These are phyloP conservation scores for Colletotrichum sp. DNA, from an alignment of 2,329 filamentous ascomycete genomes.

Conservation along the genomic window DNA sequence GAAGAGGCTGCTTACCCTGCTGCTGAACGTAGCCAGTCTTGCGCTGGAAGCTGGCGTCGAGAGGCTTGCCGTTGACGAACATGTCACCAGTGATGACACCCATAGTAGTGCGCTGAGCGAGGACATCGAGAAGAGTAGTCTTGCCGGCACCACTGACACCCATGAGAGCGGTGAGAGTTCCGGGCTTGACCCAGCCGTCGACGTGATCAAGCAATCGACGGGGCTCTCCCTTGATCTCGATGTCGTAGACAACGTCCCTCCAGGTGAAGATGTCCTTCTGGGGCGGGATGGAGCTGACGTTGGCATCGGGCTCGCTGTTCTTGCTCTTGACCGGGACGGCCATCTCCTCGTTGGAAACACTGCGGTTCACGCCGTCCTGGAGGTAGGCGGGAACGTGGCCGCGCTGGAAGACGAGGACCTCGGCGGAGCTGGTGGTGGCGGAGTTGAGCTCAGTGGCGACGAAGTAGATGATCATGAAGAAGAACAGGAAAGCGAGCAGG, in stretches of 20 bases:
- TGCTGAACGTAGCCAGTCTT: constrained; percentile 73
- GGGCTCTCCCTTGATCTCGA: constrained; percentile 74
- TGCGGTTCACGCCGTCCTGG: constrained; percentile 30
- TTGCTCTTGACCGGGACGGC: constrained; percentile 56
- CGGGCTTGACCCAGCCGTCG: constrained; percentile 88
- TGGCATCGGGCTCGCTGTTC: constrained; percentile 46
- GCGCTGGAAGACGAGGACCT: constrained; percentile 71
- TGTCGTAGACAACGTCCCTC: constrained; percentile 74
- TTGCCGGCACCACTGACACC: constrained; percentile 58
- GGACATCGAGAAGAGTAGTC: constrained; percentile 46
- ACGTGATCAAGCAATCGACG: constrained; percentile 80
- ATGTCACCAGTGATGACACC: constrained; percentile 71
- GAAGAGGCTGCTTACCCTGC: constrained; percentile 46
- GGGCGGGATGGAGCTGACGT: constrained; percentile 38
- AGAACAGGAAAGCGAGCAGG: constrained; percentile 65
- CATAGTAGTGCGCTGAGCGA: constrained; percentile 57
- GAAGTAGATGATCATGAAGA: constrained; percentile 69
- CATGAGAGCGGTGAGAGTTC: constrained; percentile 82
- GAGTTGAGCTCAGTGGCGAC: constrained; percentile 69
- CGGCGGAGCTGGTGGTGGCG: constrained; percentile 64
- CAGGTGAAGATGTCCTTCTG: constrained; percentile 74
- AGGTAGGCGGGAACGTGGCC: constrained; percentile 54
- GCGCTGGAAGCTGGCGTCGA: constrained; percentile 64
- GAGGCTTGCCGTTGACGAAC: constrained; percentile 65
- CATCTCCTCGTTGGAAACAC: constrained; percentile 33